These are phyloP conservation scores for Erodium moschatum DNA, from an alignment of 441 rosid species.

Conservation along the genomic window DNA sequence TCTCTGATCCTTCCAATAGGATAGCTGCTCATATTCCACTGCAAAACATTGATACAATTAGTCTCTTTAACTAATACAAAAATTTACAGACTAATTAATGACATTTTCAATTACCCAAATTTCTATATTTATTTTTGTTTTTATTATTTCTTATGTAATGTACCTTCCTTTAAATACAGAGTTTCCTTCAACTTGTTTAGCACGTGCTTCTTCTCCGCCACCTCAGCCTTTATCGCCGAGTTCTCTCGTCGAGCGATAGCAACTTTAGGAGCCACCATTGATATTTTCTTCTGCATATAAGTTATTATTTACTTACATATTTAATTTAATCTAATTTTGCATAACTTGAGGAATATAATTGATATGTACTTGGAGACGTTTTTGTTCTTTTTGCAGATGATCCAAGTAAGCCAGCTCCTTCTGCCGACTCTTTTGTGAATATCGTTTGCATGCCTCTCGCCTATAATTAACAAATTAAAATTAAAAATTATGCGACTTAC, in stretches of 20 bases:
- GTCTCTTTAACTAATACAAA: not conserved
- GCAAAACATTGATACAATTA: not conserved
- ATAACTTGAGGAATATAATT: not conserved
- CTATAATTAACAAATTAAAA: not conserved
- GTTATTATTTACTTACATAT: not conserved
- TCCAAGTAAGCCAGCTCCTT: slow-evolving; percentile 5
- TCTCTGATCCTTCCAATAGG: not conserved
- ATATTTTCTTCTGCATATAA: not conserved
- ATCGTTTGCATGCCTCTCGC: slow-evolving; percentile 1
- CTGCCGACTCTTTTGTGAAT: slow-evolving; percentile 5
- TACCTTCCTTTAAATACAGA: slow-evolving; percentile 3
- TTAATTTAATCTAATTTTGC: not conserved
- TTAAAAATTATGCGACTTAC: not conserved
- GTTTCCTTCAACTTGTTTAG: not conserved
- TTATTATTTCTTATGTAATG: too few species aligned
- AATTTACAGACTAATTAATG: not conserved
- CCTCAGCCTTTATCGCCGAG: not conserved
- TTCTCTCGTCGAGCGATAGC: not conserved
- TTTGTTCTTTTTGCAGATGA: slow-evolving; percentile 1
- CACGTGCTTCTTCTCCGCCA: not conserved
- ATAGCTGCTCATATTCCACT: slow-evolving; percentile 7
- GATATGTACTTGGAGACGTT: slow-evolving; percentile 2
- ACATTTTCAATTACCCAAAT: not conserved
- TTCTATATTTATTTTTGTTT: not conserved
- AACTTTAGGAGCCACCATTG: slow-evolving; percentile 6